These are phyloP conservation scores for Rhodofomes roseus DNA, from an alignment of 1,284 basidiomycete species.

Conservation along the genomic window DNA sequence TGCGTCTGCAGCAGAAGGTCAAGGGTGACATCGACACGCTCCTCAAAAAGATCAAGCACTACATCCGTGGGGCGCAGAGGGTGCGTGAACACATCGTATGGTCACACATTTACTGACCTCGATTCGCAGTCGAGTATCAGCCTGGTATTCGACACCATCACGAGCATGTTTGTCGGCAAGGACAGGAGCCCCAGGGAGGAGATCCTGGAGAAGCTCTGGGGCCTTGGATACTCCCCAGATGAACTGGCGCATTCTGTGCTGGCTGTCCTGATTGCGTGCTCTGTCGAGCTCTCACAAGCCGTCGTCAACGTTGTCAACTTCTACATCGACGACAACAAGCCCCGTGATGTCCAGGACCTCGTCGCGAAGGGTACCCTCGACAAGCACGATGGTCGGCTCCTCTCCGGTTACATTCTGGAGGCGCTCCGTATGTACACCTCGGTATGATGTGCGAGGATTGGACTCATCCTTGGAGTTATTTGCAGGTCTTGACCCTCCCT, in stretches of 20 bases:
- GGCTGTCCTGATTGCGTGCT: constrained; percentile 64
- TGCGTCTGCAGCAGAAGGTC: constrained; percentile 50
- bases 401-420: constrained; percentile 59
- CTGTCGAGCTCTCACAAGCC: constrained; percentile 65
- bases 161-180: constrained; percentile 42
- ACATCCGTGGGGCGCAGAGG: constrained; percentile 16
- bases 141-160: constrained; percentile 42
- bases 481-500: constrained; percentile 47
- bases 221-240: constrained; percentile 51
- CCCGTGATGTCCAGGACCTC: constrained; percentile 31
- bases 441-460: not conserved
- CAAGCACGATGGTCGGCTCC: constrained; percentile 30
- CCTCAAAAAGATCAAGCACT: constrained; percentile 49
- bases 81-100: constrained; percentile 27
- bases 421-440: constrained; percentile 52
- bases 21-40: constrained; percentile 49
- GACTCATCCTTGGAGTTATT: constrained; percentile 1
- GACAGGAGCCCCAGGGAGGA: constrained; percentile 46
- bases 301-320: constrained; percentile 53
- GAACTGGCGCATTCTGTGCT: constrained; percentile 65
- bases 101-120: constrained; percentile 17
- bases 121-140: constrained; percentile 43
- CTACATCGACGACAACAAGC: constrained; percentile 48
- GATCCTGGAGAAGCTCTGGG: constrained; percentile 53
- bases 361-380: constrained; percentile 34